Evolutionary conservation across 1,284 basidiomycete genomes (phyloP), one percentile per base, ranked within the genome.

Genomic region (Porodaedalea pini): DNA sequence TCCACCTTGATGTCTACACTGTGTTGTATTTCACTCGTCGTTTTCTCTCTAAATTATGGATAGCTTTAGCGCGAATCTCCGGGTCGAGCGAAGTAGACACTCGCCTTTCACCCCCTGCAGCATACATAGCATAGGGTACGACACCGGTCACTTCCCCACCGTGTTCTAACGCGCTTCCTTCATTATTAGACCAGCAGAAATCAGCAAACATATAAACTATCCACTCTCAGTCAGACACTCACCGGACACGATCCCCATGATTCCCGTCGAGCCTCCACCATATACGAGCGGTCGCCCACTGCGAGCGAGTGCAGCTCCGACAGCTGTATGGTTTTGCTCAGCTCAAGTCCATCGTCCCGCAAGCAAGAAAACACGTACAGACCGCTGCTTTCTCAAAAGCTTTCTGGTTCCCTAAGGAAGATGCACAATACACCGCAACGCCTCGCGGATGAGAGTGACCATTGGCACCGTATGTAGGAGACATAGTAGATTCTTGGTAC

Each of bases 181-280:
- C 10, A 36, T 7, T 7, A 2, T 34, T 34, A 15, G 21, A 19
- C 11, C 32, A 40, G 2, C 8, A 19, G 4, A 32, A 31, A 51
- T 23, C 44, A 15, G 11, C 21, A 47, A 15, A n/a, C 15, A 32
- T 10, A 32, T 17, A 47, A 5, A 41, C 27, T 41, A 11, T 25
- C 27, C 17, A 17, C 6, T 25, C 45, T 31, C 25, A 4, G 41
- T 44, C n/a, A 25, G 4, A 27, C 17, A 43, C 54, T 8, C 75
- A 31, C 80, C 76, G 0, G 93, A 92, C 6, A 94, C 85, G 41
- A 85, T 74, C 50, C 94, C 94, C 94, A 97, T 97, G 63, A 95
- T 78, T 0, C 94, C 94, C 31, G 79, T 77, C 10, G 79, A 78
- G 0, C 92, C 94, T 15, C 94, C 94, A 3, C 94, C 94, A 68